Base-by-base conservation (phyloP, 306 rosid species). In the Citrullus mucosospermus region DNA sequence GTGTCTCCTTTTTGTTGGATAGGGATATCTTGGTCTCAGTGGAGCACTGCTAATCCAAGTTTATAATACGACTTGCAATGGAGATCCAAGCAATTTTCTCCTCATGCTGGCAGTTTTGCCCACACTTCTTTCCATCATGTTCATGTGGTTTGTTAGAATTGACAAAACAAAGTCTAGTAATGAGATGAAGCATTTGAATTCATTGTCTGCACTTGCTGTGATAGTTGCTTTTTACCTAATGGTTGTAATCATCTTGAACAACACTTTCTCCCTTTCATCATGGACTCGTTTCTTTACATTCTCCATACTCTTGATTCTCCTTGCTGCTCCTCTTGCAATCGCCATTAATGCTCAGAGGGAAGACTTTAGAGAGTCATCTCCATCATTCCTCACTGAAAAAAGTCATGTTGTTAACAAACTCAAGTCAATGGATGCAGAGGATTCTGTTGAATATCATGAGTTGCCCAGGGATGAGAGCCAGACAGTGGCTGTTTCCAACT, bases 21-120 rank as follows among this genome's bases (percentile, higher is more conserved):
- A 94, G 98, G 97, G 97, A 6, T 94, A 89, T 85, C 82, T 92
- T 59, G 98, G 98, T 75, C 87, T 94, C 12, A 92, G 98, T 82
- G 97, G 97, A 78, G 98, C 98, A 70, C 87, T 92, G 72, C 77
- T 94, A 63, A 88, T 94, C 34, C 96, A 88, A 78, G 67, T 92
- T 38, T 90, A 94, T 50, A 87, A 86, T 34, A 86, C 90, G 17
- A 38, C 83, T 68, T 89, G 84, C 73, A 79, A 84, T 50, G 92
- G 89, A 16, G 83, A 92, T 17, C 96, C 98, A 0, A 69, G 95
- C 39, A 60, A 91, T 30, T 92, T 70, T 83, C 86, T 94, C 78
- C 84, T 94, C 63, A 78, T 90, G 88, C 86, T 94, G 56, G 95
- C 97, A 44, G 77, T 86, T 78, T 79, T 94, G 80, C 98, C 98